phyloP scores from a whole-genome alignment of 2,329 filamentous ascomycete species.

The Colletotrichum siamense region DNA sequence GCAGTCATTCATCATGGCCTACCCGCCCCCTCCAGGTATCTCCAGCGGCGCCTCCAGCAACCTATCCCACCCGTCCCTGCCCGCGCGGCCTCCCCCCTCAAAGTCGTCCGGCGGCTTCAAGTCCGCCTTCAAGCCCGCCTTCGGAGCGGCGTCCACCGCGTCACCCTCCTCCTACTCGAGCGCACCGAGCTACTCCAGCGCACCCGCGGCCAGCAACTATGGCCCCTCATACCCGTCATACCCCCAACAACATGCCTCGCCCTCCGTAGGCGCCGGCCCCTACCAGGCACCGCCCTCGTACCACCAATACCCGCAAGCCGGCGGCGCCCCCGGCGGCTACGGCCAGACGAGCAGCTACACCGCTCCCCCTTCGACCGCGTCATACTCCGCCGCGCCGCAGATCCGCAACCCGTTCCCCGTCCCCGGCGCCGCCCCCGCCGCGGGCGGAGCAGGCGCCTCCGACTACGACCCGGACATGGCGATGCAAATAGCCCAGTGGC shows the following conservation, averaged over 20 bases:
- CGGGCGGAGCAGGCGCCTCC: conserved; percentile 25
- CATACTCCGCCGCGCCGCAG: conserved; percentile 64
- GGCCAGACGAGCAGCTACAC: conserved; percentile 36
- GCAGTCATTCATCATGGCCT: conserved; percentile 77
- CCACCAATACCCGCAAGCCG: conserved; percentile 34
- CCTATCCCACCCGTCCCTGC: conserved; percentile 68
- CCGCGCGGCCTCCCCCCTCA: conserved; percentile 76
- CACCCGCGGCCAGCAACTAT: conserved; percentile 45
- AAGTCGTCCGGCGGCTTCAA: conserved; percentile 47
- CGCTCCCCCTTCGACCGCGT: conserved; percentile 30
- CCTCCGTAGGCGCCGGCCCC: conserved; percentile 20
- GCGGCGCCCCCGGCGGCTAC: conserved; percentile 25
- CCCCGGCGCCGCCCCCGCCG: conserved; percentile 50
- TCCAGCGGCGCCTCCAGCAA: conserved; percentile 43
- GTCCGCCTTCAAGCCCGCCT: conserved; percentile 53
- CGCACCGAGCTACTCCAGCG: conserved; percentile 37
- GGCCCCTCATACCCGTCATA: conserved; percentile 47
- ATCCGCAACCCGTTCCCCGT: conserved; percentile 83
- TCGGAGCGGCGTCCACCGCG: conserved; percentile 20
- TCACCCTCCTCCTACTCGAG: conserved; percentile 45
- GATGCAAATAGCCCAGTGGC: conserved; percentile 93
- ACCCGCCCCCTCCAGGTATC: conserved; percentile 84
- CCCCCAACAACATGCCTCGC: conserved; percentile 33
- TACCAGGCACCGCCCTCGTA: conserved; percentile 26
- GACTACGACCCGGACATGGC: conserved; percentile 81